Base-by-base conservation (phyloP, 805 yeast species). In the Pichia rugopelliculosa region DNA sequence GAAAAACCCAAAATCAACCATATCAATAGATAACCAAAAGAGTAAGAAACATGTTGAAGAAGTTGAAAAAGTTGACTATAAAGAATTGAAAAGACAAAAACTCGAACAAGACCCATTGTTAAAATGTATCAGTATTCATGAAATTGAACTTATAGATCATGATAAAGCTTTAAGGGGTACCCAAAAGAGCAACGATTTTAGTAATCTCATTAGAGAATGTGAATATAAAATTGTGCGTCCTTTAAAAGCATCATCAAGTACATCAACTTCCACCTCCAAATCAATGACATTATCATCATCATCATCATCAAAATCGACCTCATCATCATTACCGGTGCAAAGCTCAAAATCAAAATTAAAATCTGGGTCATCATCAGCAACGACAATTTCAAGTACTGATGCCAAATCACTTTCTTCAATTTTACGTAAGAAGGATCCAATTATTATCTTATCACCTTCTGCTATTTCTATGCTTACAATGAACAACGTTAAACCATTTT, bases 391-490 rank as follows among this genome's bases (percentile, higher is more conserved):
- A 46, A 21, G 18, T 23, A 17, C 6, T 17, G 48, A n/a, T 39
- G 39, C 46, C 17, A 10, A 38, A 21, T 44, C 47, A 20, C 26
- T 53, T 3, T 22, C 56, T 2, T 21, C 47, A 3, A 36, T 49
- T 9, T 44, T 55, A 33, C 60, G 56, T 44, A 56, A 59, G 41
- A 70, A 67, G 48, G 87, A 80, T 51, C 95, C 95, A 22, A 84
- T 86, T 55, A 83, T 86, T 48, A 64, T 86, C 39, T 69, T 86
- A 25, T 84, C 93, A 13, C 91, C 95, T 5, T 81, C 93, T 9
- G 86, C 93, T 0, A 81, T 91, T 5, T 76, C 90, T 0, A 66
- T 86, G 22, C 56, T 86, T 43, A 79, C 83, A 9, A 73, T 83
- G 74, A 60, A 74, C 26, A 84, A 85, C 58, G 77, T 82, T 41